Evolutionary conservation across 2,329 filamentous ascomycete genomes (phyloP), one percentile per base, ranked within the genome.

Genomic region (Clonostachys solani): DNA sequence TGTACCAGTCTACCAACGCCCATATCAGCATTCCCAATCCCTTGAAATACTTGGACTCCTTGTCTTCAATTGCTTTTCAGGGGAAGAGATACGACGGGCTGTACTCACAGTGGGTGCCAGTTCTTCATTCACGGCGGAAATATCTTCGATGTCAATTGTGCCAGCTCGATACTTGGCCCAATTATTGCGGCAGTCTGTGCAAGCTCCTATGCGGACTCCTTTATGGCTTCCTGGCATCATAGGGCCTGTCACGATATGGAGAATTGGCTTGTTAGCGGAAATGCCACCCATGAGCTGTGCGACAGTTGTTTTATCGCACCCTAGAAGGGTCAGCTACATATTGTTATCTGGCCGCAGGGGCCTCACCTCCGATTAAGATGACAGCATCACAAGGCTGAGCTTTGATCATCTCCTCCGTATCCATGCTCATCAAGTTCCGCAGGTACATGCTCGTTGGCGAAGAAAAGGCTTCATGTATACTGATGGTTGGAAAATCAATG

Each of bases 251-350:
- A 88, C 77, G 0, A 89, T 67, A 19, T 83, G 84, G 3, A 89
- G 58, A 2, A 87, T 75, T 0, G 85, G 84, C 57, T 88, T 88
- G 53, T 89, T 87, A 1, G 85, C 85, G 0, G 84, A 88, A 13
- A 89, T 84, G 0, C 80, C 85, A 2, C 86, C 86, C 86, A 90
- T 89, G 2, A 89, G 61, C 57, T 89, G 86, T 2, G 86, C 86
- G 0, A 85, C 84, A 0, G 83, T 81, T 0, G 85, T 89, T 64
- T 89, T 89, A 58, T 89, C 86, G 54, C 86, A 89, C 0, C 86
- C 18, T 19, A 19, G 4, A 19, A 19, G 18, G 18, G 5, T 19
- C 18, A 19, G 18, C 18, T 19, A 19, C 4, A 19, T 19, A 19
- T 19, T 4, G 5, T 19, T 19, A 19, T 19, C 18, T 19, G 18